These are phyloP conservation scores for Septoria petroselini DNA, from an alignment of 2,329 filamentous ascomycete genomes.

Conservation along the genomic window DNA sequence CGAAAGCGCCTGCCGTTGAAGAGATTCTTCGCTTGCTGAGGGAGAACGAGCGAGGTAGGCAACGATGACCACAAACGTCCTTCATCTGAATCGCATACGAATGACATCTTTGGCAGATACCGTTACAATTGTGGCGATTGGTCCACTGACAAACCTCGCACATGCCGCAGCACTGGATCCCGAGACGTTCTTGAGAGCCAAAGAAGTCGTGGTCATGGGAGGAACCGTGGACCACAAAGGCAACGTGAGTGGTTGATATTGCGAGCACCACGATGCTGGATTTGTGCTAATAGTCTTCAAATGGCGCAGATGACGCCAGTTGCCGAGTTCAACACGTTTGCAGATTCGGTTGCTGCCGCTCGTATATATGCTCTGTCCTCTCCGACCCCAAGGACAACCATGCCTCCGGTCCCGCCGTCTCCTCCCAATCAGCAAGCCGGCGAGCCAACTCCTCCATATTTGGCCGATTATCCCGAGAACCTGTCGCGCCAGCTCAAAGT, in stretches of 20 bases:
- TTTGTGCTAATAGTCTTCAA: not conserved
- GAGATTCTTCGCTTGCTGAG: constrained; percentile 85
- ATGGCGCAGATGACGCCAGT: constrained; percentile 62
- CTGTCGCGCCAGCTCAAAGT: constrained; percentile 45
- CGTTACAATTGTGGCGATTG: constrained; percentile 85
- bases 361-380: constrained; percentile 51
- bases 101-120: constrained; percentile 52
- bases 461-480: constrained; percentile 42
- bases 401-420: constrained; percentile 63
- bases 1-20: constrained; percentile 68
- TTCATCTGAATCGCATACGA: not conserved
- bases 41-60: constrained; percentile 64
- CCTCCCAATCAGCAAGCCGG: constrained; percentile 32
- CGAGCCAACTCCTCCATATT: constrained; percentile 34
- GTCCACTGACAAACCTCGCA: constrained; percentile 90
- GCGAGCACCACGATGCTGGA: too few relatives aligned
- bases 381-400: constrained; percentile 67
- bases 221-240: constrained; percentile 75
- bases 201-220: constrained; percentile 94
- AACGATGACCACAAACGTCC: not conserved
- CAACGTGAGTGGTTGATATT: constrained; percentile 53
- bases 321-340: constrained; percentile 94
- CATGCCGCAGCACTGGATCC: constrained; percentile 84
- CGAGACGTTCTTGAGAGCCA: constrained; percentile 81
- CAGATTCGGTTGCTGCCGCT: constrained; percentile 60